A percentile compares a stretch with the other conserved stretches of the same genome.
These are phyloP conservation scores for Microcera coccophila DNA, from an alignment of 2,329 filamentous ascomycete species.

Conservation along the genomic window DNA sequence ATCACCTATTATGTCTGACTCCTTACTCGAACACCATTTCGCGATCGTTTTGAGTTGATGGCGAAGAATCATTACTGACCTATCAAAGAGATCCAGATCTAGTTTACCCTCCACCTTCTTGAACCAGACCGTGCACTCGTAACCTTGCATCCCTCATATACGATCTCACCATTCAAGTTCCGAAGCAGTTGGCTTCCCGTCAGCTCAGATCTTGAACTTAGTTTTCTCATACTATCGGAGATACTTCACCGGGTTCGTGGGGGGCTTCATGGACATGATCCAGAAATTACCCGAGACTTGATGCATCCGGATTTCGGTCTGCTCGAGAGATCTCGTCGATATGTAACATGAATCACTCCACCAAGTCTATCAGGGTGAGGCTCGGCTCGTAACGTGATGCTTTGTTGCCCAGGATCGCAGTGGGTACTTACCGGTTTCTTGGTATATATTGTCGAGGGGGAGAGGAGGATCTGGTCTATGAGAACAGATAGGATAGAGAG, in stretches of 20 bases:
- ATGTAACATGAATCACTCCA: slow-evolving; percentile 21
- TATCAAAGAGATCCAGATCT: slow-evolving; percentile 3
- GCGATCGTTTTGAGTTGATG: neutral
- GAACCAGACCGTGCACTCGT: slow-evolving; percentile 13
- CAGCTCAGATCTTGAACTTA: slow-evolving; percentile 14
- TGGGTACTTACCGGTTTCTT: slow-evolving; percentile 41
- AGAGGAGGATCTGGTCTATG: slow-evolving; percentile 32
- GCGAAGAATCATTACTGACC: slow-evolving; percentile 21
- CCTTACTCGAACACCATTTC: slow-evolving; percentile 8
- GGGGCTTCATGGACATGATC: slow-evolving; percentile 13
- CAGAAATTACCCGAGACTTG: slow-evolving; percentile 29
- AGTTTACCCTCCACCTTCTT: slow-evolving; percentile 7
- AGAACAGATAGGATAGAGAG: slow-evolving; percentile 36
- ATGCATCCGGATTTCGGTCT: slow-evolving; percentile 17
- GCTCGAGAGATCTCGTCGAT: slow-evolving; percentile 21
- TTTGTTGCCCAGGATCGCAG: slow-evolving; percentile 40
- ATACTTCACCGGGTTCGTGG: neutral
- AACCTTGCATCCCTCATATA: slow-evolving; percentile 6
- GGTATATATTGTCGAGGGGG: slow-evolving; percentile 32
- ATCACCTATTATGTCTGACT: slow-evolving; percentile 65
- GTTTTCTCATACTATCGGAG: slow-evolving; percentile 8
- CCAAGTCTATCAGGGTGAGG: slow-evolving; percentile 8
- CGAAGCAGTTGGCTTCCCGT: slow-evolving; percentile 13
- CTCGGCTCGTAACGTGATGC: slow-evolving; percentile 17
- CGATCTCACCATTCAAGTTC: slow-evolving; percentile 11